Evolutionary conservation across 352 stramenopile genomes (phyloP), one percentile per base, ranked within the genome.

Genomic region (Pythium insidiosum): DNA sequence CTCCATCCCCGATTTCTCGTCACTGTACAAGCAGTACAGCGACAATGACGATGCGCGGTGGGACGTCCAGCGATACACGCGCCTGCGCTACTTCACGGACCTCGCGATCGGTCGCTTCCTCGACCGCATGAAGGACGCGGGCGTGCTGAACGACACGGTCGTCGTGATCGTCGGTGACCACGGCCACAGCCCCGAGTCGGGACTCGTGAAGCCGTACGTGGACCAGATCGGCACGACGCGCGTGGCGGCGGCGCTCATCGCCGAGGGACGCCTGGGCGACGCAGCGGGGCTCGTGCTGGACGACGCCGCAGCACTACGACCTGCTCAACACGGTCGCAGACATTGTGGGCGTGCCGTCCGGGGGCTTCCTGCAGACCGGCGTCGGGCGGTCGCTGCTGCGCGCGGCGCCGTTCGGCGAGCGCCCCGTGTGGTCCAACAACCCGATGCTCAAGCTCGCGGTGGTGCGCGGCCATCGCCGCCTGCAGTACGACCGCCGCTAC

Each of bases 401-500:
- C 21, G 35, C 61, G 4, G 21, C 61, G 3, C 33, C 48, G 2
- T 74, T 65, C 40, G 61, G 61, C 2, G 43, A 63, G 38, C 56
- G 59, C 15, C 39, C 61, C 12, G 67, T 80, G 21, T 78, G 54
- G 56, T 78, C 57, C 39, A 84, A 80, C 63, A 84, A 84, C 25
- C 67, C 71, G 6, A 50, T 57, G 16, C 56, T 50, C 10, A 68
- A 77, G 37, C 59, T 74, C 42, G 59, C 65, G 36, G 48, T 63
- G 6, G 54, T 80, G 0, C 50, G 50, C 2, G 67, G 65, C 22
- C 49, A 78, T 12, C 30, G 51, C 3, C 62, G 70, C 9, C 47
- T 78, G 4, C 53, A 71, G 10, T 80, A 79, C 21, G 70, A 83
- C 40, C 50, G 50, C 2, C 47, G 56, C 6, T 64, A 59, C 3